Evolutionary conservation across 371 early-diverging fungal species (phyloP), one percentile per base, ranked within the genome.

Genomic region (Syncephalastrum contaminatum): DNA sequence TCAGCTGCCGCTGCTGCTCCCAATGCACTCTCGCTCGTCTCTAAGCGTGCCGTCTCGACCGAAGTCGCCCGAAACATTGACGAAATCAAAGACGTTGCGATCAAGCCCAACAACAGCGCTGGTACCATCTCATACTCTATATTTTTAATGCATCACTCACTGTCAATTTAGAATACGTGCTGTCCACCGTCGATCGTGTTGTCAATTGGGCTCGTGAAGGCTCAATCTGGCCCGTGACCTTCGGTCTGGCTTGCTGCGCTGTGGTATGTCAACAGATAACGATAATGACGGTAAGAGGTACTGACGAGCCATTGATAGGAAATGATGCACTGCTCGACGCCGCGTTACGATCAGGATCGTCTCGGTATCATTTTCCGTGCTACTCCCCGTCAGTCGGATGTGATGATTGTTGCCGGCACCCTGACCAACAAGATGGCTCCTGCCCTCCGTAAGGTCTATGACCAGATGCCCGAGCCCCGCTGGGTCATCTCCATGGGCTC

Each of bases 361-460:
- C 73, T 94, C 56, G 97, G 97, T 75, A 94, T 98, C 73, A 92
- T 98, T 52, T 97, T 96, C 82, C 91, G 98, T 77, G 98, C 98
- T 22, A 88, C 95, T 14, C 98, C 98, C 25, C 92, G 98, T 75
- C 97, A 98, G 81, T 89, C 95, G 25, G 98, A 98, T 83, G 94
- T 96, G 53, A 97, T 98, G 97, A 98, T 98, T 79, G 97, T 98
- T 50, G 98, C 98, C 18, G 98, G 98, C 51, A 92, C 92, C 42
- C 78, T 98, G 63, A 97, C 97, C 52, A 98, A 98, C 86, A 98
- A 98, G 81, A 98, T 98, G 98, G 98, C 98, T 2, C 96, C 98
- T 45, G 94, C 95, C 13, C 81, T 98, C 59, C 87, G 98, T 60
- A 95, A 94, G 75, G 97, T 98, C 54, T 97, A 93, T 56, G 95